phyloP scores from a whole-genome alignment of 2,329 filamentous ascomycete species.

The Westerdykella sp. region DNA sequence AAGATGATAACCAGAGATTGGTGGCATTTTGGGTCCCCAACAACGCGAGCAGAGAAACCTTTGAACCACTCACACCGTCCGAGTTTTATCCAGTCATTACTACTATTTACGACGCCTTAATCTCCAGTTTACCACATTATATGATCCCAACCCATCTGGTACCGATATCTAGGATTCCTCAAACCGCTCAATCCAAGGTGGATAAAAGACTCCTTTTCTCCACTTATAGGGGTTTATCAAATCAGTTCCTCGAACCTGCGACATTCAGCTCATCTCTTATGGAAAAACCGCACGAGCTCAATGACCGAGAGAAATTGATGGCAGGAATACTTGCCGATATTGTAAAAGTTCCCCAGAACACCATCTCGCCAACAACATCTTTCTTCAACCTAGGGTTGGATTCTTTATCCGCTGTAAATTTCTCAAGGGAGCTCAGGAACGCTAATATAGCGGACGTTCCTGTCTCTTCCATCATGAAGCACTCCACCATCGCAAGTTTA shows the following conservation, averaged over 20 bases:
- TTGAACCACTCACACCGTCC: slow-evolving; percentile 38
- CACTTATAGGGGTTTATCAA: slow-evolving; percentile 44
- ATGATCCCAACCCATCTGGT: slow-evolving; percentile 74
- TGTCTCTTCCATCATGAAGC: slow-evolving; percentile 64
- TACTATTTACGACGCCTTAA: slow-evolving; percentile 51
- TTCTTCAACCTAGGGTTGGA: slow-evolving; percentile 76
- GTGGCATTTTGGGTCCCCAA: slow-evolving; percentile 62
- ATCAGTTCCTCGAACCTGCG: slow-evolving; percentile 42
- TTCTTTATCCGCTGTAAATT: slow-evolving; percentile 70
- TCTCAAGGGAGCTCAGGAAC: slow-evolving; percentile 54
- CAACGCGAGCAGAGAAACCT: slow-evolving; percentile 15
- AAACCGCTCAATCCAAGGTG: slow-evolving; percentile 69
- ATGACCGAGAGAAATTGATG: slow-evolving; percentile 51
- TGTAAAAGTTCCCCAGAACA: slow-evolving; percentile 41
- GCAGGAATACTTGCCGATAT: slow-evolving; percentile 49
- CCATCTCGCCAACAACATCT: slow-evolving; percentile 60
- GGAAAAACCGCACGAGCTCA: slow-evolving; percentile 43
- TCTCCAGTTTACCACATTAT: slow-evolving; percentile 58
- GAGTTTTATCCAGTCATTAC: slow-evolving; percentile 17
- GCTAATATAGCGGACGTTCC: slow-evolving; percentile 47
- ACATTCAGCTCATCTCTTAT: slow-evolving; percentile 28
- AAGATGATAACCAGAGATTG: slow-evolving; percentile 47
- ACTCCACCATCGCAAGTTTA: slow-evolving; percentile 52
- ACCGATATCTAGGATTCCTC: slow-evolving; percentile 62
- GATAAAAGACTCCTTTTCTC: slow-evolving; percentile 53